Percentiles rank a stretch among this genome's conserved stretches.
Conservation (phyloP, 2,329 filamentous ascomycete species). For the Ophioceras dolichostomum region DNA sequence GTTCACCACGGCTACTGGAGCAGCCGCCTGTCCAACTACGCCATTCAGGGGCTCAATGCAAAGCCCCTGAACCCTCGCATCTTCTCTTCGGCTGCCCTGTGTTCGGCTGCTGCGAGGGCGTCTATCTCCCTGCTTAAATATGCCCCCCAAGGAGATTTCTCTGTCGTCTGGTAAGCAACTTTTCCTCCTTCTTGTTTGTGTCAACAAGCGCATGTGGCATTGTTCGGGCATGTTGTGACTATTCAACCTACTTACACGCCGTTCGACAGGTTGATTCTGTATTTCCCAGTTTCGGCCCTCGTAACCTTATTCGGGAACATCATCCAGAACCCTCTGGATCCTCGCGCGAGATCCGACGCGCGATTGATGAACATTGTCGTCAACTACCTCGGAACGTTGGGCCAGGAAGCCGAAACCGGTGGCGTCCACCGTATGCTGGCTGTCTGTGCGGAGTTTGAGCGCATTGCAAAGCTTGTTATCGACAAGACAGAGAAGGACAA, state of each 20-base stretch:
- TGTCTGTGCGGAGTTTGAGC: slow-evolving; percentile 91
- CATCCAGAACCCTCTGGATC: slow-evolving; percentile 85
- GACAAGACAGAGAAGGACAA: slow-evolving; percentile 86
- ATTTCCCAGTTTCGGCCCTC: slow-evolving; percentile 90
- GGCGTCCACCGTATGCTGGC: slow-evolving; percentile 89
- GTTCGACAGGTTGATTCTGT: slow-evolving; percentile 62
- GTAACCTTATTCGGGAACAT: slow-evolving; percentile 96
- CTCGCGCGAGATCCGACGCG: slow-evolving; percentile 76
- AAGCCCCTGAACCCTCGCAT: slow-evolving; percentile 85
- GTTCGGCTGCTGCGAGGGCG: slow-evolving; percentile 82
- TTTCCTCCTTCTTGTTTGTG: not conserved
- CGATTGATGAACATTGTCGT: slow-evolving; percentile 89
- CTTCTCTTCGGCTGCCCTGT: slow-evolving; percentile 86
- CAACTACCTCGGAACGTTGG: slow-evolving; percentile 78
- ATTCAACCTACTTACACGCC: not conserved
- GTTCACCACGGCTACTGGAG: slow-evolving; percentile 98
- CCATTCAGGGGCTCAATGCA: slow-evolving; percentile 86
- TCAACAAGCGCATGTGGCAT: slow-evolving; percentile 19
- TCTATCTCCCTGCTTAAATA: slow-evolving; percentile 93
- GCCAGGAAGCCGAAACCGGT: slow-evolving; percentile 79
- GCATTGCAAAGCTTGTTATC: slow-evolving; percentile 81
- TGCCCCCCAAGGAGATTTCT: slow-evolving; percentile 87
- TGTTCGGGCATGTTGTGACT: too few species aligned
- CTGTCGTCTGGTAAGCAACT: slow-evolving; percentile 76
- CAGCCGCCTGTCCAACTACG: slow-evolving; percentile 84